Base-by-base conservation (phyloP, 2,329 filamentous ascomycete species). In the Elsinoe arachidis region DNA sequence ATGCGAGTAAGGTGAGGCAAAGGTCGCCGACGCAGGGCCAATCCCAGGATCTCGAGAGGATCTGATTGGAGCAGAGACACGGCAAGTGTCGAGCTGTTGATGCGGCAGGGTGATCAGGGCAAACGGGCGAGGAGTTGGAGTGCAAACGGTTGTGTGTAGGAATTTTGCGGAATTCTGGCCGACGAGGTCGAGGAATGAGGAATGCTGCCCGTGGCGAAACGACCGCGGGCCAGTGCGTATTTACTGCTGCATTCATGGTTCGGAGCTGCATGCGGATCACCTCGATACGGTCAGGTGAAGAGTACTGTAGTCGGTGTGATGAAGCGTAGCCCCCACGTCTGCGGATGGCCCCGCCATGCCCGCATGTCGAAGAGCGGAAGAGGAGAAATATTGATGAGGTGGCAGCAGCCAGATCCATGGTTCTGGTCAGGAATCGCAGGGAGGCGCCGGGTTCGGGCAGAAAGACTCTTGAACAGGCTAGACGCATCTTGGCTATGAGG, bases 391-490 rank as follows among this genome's bases (percentile, higher is more conserved):
- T 43, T 19, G 14, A 19, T 11, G 14, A 10, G 12, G 15, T 17
- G 39, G 19, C 26, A 12, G 10, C 26, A 12, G 10, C 41, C 19
- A 26, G 41, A 38, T 19, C 49, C 35, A 26, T 37, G 49, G 35
- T 35, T 23, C 11, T 26, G 35, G 49, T 39, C 33, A 26, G 17
- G 39, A 9, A 53, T 53, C 34, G 15, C 26, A 53, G 49, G 49
- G 49, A 39, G 49, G 49, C 49, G 49, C 34, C 49, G 49, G 34
- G 49, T 53, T 53, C 49, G 34, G 12, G 33, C 49, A 38, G 34
- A 14, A 39, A 14, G 17, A n/a, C 30, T 19, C 12, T 7, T 30
- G 26, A 30, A 30, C 4, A 30, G 26, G 26, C 7, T 30, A 30
- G 26, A 30, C 26, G 26, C 26, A 30, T 5, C 26, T 30, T 30